Conservation (phyloP, 495 filamentous ascomycete genomes). For the Glarea lozoyensis region DNA sequence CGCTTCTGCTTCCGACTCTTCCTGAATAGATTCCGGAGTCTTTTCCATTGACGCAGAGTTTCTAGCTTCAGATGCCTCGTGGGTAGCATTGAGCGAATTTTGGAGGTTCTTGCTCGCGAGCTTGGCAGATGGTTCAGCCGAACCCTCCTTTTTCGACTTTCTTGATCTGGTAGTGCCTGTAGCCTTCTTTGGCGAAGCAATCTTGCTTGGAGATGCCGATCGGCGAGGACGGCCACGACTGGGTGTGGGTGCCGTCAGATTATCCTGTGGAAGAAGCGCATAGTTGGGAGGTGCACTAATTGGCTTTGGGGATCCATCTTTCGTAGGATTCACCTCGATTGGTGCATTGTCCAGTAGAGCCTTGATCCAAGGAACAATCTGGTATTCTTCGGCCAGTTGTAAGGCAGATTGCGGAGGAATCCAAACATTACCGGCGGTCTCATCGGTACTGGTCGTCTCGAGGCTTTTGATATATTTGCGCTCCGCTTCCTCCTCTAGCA, state of each 20-base stretch:
- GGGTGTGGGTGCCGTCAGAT: slow-evolving; percentile 27
- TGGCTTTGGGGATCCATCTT: slow-evolving; percentile 46
- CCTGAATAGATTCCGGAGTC: slow-evolving; percentile 23
- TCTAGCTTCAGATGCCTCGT: slow-evolving; percentile 1
- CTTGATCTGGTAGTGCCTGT: slow-evolving; percentile 14
- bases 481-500: slow-evolving; percentile 77
- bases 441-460: slow-evolving; percentile 69
- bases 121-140: slow-evolving; percentile 39
- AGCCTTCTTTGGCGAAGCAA: slow-evolving; percentile 42
- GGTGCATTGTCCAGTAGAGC: slow-evolving; percentile 79
- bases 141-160: slow-evolving; percentile 44
- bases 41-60: slow-evolving; percentile 24
- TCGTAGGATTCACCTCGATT: slow-evolving; percentile 34
- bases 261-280: slow-evolving; percentile 32
- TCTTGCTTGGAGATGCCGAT: slow-evolving; percentile 48
- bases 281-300: slow-evolving; percentile 67
- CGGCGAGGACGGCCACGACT: slow-evolving; percentile 32
- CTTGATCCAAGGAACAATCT: slow-evolving; percentile 76
- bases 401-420: slow-evolving; percentile 79
- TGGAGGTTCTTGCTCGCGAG: slow-evolving; percentile 32
- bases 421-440: slow-evolving; percentile 96
- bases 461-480: slow-evolving; percentile 78
- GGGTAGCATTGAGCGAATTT: slow-evolving; percentile 8
- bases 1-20: slow-evolving; percentile 28
- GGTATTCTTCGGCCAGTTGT: slow-evolving; percentile 69